phyloP scores from a whole-genome alignment of 2,329 filamentous ascomycete genomes.

The Ophiostoma angusticollis region DNA sequence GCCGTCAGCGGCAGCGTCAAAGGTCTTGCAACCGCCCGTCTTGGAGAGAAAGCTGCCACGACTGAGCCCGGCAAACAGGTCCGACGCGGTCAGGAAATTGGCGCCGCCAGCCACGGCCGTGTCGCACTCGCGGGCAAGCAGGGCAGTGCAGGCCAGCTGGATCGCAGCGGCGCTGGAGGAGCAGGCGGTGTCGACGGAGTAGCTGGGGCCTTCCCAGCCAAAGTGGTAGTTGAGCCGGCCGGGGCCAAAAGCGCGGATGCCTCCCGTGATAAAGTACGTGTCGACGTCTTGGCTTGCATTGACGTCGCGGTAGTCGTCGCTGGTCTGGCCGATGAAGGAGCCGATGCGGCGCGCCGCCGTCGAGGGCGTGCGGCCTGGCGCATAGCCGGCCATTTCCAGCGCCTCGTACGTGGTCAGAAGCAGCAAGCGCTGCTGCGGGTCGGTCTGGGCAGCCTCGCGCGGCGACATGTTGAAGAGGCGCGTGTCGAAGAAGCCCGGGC shows the following conservation, averaged over 20 bases:
- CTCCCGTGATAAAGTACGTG: slow-evolving; percentile 33
- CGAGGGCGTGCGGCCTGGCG: slow-evolving; percentile 58
- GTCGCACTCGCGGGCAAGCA: slow-evolving; percentile 65
- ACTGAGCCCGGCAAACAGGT: slow-evolving; percentile 62
- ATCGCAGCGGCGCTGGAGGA: slow-evolving; percentile 61
- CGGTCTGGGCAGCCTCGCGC: slow-evolving; percentile 55
- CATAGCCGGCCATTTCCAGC: slow-evolving; percentile 65
- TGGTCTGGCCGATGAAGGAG: slow-evolving; percentile 61
- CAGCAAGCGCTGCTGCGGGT: slow-evolving; percentile 66
- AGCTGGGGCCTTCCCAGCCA: slow-evolving; percentile 59
- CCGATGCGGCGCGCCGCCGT: slow-evolving; percentile 51
- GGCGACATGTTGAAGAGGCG: slow-evolving; percentile 58
- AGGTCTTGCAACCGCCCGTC: slow-evolving; percentile 65
- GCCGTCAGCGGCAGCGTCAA: slow-evolving; percentile 66
- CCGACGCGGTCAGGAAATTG: slow-evolving; percentile 68
- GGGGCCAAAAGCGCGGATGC: slow-evolving; percentile 26
- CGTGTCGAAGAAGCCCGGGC: slow-evolving; percentile 64
- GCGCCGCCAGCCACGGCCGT: slow-evolving; percentile 67
- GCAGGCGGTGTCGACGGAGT: slow-evolving; percentile 64
- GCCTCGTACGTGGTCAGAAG: slow-evolving; percentile 68
- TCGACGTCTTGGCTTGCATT: slow-evolving; percentile 59
- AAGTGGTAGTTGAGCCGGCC: slow-evolving; percentile 64
- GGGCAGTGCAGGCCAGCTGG: slow-evolving; percentile 57
- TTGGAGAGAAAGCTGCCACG: slow-evolving; percentile 66
- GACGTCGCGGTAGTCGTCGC: slow-evolving; percentile 63